phyloP scores from a whole-genome alignment of 2,329 filamentous ascomycete genomes.

The Davidsoniella eucalypti region DNA sequence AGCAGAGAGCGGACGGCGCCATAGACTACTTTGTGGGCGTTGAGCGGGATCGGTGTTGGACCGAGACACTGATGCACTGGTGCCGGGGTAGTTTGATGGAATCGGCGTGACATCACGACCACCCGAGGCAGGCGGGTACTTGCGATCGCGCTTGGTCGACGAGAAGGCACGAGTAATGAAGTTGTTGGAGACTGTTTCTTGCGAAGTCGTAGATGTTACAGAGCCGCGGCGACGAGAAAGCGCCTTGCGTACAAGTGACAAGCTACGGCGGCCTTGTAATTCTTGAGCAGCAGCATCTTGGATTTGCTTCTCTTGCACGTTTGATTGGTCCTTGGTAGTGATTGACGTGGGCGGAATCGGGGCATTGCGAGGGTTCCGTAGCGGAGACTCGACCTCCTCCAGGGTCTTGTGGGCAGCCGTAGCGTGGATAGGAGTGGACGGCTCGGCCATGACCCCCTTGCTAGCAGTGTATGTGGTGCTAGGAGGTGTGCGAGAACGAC shows the following conservation, averaged over 20 bases:
- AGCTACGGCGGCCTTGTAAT: slow-evolving; percentile 25
- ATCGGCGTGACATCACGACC: slow-evolving; percentile 10
- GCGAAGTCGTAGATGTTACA: slow-evolving; percentile 13
- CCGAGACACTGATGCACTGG: neutral
- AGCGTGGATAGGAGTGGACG: slow-evolving; percentile 18
- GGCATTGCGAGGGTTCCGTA: slow-evolving; percentile 44
- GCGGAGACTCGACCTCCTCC: slow-evolving; percentile 42
- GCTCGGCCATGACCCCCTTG: neutral
- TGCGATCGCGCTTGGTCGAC: slow-evolving; percentile 7
- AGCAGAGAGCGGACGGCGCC: slow-evolving; percentile 4
- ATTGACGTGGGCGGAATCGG: slow-evolving; percentile 30
- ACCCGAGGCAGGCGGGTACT: slow-evolving; percentile 10
- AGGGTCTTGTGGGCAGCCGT: slow-evolving; percentile 30
- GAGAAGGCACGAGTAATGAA: slow-evolving; percentile 10
- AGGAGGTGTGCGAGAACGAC: slow-evolving; percentile 4
- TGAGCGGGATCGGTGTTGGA: slow-evolving; percentile 9
- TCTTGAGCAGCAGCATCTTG: neutral
- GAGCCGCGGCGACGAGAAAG: slow-evolving; percentile 32
- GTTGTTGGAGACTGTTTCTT: slow-evolving; percentile 2
- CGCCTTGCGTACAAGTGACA: slow-evolving; percentile 37
- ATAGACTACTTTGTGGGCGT: slow-evolving; percentile 5
- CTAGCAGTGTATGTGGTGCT: neutral
- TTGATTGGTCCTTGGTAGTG: neutral
- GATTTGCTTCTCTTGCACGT: no score
- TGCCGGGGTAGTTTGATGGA: slow-evolving; percentile 3